Base-by-base conservation (phyloP, 441 rosid species). In the Viola pubescens region DNA sequence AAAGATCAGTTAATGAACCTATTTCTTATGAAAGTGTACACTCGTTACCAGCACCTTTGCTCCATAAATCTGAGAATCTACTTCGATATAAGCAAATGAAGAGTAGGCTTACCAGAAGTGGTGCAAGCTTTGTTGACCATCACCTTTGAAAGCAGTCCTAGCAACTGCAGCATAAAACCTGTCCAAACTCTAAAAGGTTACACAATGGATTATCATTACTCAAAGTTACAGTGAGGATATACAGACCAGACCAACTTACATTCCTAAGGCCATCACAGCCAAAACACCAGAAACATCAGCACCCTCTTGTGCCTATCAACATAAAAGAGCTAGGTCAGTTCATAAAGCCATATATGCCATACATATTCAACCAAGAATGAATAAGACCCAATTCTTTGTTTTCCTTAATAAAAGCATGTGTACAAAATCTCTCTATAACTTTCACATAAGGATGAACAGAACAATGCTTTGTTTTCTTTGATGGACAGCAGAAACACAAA, bases 151-250 rank as follows among this genome's bases (percentile, higher is more conserved):
- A 66, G 97, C 91, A 62, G 97, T 92, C 75, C 77, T 84, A 42
- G 95, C 98, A 72, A 82, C 71, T 64, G 95, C 94, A 61, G 98
- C 89, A 61, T 81, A 92, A 78, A 89, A 89, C 95, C 98, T 92
- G 84, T 63, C 61, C 68, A 75, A 51, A 63, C 83, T 63, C 61
- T 66, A 75, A 51, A 63, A 62, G 13, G 53, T 60, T 63, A 50
- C 52, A 61, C 65, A 43, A 65, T 6, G 63, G 60, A 48, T 68
- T 58, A 58, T 61, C 8, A 41, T 65, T 11, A 57, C 38, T 51
- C 50, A 34, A 16, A 60, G 12, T 63, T 57, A 59, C 14, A 56
- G 65, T 60, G 64, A 48, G 65, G 54, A 38, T 52, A 52, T 11
- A 19, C 37, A 50, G 55, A 54, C 44, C 26, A 47, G 60, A 59